Evolutionary conservation across 2,329 filamentous ascomycete genomes (phyloP), one percentile per base, ranked within the genome.

Genomic region (Talaromyces sp.): DNA sequence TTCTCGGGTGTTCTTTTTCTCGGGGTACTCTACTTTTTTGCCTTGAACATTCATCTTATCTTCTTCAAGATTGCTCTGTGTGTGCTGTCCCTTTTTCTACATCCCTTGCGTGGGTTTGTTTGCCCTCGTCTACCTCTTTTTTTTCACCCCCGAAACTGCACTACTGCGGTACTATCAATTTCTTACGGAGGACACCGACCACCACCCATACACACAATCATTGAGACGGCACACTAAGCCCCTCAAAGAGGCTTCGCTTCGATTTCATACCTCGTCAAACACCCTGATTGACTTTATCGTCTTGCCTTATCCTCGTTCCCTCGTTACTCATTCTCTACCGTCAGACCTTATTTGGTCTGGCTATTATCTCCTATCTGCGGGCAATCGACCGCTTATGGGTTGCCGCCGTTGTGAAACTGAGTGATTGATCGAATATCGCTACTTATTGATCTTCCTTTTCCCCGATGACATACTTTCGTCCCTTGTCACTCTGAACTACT

Each of bases 81-180:
- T 14, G n/a, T 16, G 11, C 33, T 39, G 9, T 22, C 16, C 19
- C 16, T 59, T 49, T 49, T 16, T 24, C 8, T 27, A 50, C 24
- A 62, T 52, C 60, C 60, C 60, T 62, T 62, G 60, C 60, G 47
- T 54, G 22, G 22, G 24, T 62, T 54, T 33, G 31, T 31, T 8
- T 31, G 57, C 35, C 59, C 22, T 41, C 24, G 27, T 50, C 22
- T 33, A 39, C 10, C 27, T 31, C 3, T 39, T 14, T 27, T 22
- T 22, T 22, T 41, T 37, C 8, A 13, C 14, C 24, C 45, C 47
- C 47, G 47, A 54, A 62, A 62, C 60, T 31, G 60, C 60, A 62
- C 47, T 54, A 62, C 60, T 61, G 59, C 35, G n/a, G 45, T 52
- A 49, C 31, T 61, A 50, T 50, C 58, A 50, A 39, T 47, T 50